Percentiles rank a stretch among this genome's conserved stretches.
Evolutionary conservation across 1,139 yeast genomes (phyloP).

Genomic region (Protomyces lactucae-debilis): DNA sequence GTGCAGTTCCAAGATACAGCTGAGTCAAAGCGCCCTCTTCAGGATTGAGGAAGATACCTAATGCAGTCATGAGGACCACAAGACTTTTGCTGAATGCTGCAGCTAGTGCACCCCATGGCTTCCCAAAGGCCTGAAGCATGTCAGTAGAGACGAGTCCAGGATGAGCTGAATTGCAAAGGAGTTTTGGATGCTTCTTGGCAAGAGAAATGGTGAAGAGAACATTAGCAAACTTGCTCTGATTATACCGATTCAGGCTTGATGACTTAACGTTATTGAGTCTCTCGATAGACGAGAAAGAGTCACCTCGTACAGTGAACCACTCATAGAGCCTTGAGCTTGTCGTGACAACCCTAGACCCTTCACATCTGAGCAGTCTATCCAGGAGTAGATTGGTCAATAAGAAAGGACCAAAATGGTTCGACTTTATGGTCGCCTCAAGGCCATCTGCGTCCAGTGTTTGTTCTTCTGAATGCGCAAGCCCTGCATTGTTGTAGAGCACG

Average conservation of each 20-base stretch:
- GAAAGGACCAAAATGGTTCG: slow-evolving; percentile 73
- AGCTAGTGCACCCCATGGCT: background rate
- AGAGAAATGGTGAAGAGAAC: slow-evolving; percentile 30
- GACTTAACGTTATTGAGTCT: background rate
- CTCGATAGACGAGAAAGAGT: slow-evolving; percentile 22
- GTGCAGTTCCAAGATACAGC: slow-evolving; percentile 11
- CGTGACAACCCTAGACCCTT: slow-evolving; percentile 50
- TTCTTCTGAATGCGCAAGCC: slow-evolving; percentile 27
- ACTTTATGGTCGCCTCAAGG: slow-evolving; percentile 57
- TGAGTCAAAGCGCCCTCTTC: slow-evolving; percentile 24
- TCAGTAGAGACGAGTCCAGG: slow-evolving; percentile 32
- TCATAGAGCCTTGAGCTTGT: slow-evolving; percentile 68
- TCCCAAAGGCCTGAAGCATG: slow-evolving; percentile 3
- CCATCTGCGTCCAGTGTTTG: slow-evolving; percentile 32
- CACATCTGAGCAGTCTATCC: slow-evolving; percentile 45
- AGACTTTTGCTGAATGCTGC: background rate
- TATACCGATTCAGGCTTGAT: slow-evolving; percentile 27
- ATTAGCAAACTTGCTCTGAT: slow-evolving; percentile 33
- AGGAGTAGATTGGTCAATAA: slow-evolving; percentile 60
- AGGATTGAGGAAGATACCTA: background rate
- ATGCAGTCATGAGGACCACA: background rate
- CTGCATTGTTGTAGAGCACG: slow-evolving; percentile 33
- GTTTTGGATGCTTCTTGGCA: slow-evolving; percentile 22
- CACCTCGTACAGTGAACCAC: slow-evolving; percentile 28
- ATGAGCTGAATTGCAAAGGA: slow-evolving; percentile 30